Conservation (phyloP, 2,329 filamentous ascomycete species). For the Exophiala aquamarina region DNA sequence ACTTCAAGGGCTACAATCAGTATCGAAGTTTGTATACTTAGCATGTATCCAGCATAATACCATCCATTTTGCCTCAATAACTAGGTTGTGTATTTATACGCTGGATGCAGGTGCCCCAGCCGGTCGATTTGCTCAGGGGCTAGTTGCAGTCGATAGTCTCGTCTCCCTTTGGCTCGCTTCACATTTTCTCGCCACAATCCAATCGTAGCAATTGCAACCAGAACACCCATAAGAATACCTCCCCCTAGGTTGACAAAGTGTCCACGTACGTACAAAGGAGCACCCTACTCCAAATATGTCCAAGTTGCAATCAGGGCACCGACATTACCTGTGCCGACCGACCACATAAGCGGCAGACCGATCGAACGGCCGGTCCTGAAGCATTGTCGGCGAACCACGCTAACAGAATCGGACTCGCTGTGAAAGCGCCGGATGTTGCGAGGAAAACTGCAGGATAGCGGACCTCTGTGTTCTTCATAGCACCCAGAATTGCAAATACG, state of each 20-base stretch:
- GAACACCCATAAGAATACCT: background rate
- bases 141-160: conserved; percentile 25
- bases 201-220: background rate
- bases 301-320: background rate
- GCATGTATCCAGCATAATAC: too few relatives aligned
- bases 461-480: background rate
- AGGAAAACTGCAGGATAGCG: background rate
- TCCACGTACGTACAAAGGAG: background rate
- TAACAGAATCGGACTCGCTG: background rate
- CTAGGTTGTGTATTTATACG: conserved; percentile 24
- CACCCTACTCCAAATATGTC: background rate
- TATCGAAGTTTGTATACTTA: too few relatives aligned
- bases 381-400: conserved; percentile 2
- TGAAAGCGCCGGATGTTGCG: background rate
- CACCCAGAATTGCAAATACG: background rate
- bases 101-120: conserved; percentile 35
- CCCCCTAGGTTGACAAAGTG: background rate
- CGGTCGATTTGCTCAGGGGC: conserved; percentile 26
- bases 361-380: background rate
- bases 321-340: background rate
- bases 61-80: too few relatives aligned
- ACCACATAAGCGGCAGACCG: background rate
- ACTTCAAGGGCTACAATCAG: too few relatives aligned
- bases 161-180: conserved; percentile 25
- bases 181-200: conserved; percentile 30